Percentiles rank a stretch among this genome's conserved stretches.
Evolutionary conservation across 1,139 yeast species (phyloP).

Genomic region (Nakaseomyces sp.): DNA sequence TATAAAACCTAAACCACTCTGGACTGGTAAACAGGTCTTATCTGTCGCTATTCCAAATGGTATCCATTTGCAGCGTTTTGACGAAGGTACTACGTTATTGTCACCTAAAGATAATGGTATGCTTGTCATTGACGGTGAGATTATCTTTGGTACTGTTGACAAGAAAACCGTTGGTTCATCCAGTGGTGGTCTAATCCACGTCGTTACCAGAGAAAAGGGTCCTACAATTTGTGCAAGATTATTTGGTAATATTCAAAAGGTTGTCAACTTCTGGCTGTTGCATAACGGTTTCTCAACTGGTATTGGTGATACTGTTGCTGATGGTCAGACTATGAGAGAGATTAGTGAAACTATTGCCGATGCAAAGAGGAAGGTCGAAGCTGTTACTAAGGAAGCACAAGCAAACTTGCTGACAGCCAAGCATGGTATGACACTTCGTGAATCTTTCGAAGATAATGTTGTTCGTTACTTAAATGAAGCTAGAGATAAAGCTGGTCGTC

Average conservation of each 20-base stretch:
- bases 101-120: conserved; percentile 88
- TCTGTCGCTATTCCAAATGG: conserved; percentile 95
- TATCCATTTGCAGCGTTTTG: conserved; percentile 86
- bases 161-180: conserved; percentile 98
- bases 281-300: conserved; percentile 98
- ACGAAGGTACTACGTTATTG: conserved; percentile 75
- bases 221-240: conserved; percentile 82
- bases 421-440: conserved; percentile 99
- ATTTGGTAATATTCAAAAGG: conserved; percentile 89
- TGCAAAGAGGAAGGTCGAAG: conserved; percentile 89
- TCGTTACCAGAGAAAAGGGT: conserved; percentile 96
- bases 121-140: conserved; percentile 86
- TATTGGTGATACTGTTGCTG: conserved; percentile 99
- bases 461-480: conserved; percentile 94
- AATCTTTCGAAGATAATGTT: conserved; percentile 95
- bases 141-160: conserved; percentile 94
- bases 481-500: conserved; percentile 98
- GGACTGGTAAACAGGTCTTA: conserved; percentile 95
- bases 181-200: conserved; percentile 95
- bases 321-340: conserved; percentile 87
- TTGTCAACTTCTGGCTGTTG: conserved; percentile 90
- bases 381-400: conserved; percentile 86
- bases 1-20: conserved; percentile 85
- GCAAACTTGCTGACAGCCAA: conserved; percentile 81
- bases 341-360: conserved; percentile 88